Evolutionary conservation across 257 asterid species (phyloP).

Genomic region (Nemophila menziesii): DNA sequence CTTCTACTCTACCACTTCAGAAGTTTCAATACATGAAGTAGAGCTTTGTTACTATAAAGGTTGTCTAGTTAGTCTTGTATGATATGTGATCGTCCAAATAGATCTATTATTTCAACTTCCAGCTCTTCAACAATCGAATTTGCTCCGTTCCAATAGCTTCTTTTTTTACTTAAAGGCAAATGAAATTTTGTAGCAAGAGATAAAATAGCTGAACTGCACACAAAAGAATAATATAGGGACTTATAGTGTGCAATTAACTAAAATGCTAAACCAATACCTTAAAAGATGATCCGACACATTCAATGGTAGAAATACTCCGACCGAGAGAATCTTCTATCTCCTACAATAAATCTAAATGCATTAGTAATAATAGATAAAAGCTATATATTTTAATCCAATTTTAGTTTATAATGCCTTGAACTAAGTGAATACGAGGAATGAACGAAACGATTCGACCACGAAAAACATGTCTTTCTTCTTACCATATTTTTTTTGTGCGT

Average conservation of each 20-base stretch:
- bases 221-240: no score
- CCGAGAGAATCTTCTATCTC: conserved; percentile 79
- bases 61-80: conserved; percentile 25
- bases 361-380: not conserved
- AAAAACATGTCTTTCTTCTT: conserved; percentile 61
- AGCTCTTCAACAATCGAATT: conserved; percentile 36
- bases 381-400: no score
- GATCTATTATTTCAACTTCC: conserved; percentile 47
- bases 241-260: no score
- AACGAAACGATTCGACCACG: conserved; percentile 78
- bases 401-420: conserved; percentile 70
- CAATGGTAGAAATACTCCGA: conserved; percentile 97
- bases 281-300: conserved; percentile 96
- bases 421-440: conserved; percentile 85
- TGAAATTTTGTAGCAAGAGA: conserved; percentile 85
- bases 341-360: conserved; percentile 27
- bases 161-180: conserved; percentile 16
- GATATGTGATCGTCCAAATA: conserved; percentile 46
- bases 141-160: conserved; percentile 15
- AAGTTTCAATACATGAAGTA: conserved; percentile 22
- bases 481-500: conserved; percentile 75
- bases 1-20: conserved; percentile 20
- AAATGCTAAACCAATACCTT: conserved; percentile 39
- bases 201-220: conserved; percentile 89
- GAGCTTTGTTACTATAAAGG: conserved; percentile 30